Percentiles rank a stretch among this genome's conserved stretches.
These are phyloP conservation scores for Phytophthora tubulina DNA, from an alignment of 352 stramenopile genomes.

Conservation along the genomic window DNA sequence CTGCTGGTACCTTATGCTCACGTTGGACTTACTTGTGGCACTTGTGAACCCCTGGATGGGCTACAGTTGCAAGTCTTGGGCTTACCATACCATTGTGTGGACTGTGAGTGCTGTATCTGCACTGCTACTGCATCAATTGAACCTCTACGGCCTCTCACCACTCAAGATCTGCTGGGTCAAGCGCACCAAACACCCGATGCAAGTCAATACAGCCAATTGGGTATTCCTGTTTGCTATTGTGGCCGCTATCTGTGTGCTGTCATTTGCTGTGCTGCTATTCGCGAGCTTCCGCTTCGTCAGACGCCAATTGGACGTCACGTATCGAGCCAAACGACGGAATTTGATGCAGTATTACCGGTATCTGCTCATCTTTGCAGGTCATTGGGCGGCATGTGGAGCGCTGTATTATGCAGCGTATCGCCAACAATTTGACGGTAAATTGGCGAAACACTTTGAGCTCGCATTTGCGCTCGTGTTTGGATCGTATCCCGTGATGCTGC, in stretches of 20 bases:
- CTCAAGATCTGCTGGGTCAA: constrained; percentile 86
- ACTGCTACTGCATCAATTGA: constrained; percentile 68
- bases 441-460: constrained; percentile 68
- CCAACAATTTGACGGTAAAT: constrained; percentile 64
- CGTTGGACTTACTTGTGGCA: constrained; percentile 83
- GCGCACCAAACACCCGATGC: constrained; percentile 49
- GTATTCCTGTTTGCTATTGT: constrained; percentile 69
- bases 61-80: constrained; percentile 87
- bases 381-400: constrained; percentile 71
- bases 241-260: constrained; percentile 61
- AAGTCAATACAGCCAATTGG: constrained; percentile 75
- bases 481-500: constrained; percentile 74
- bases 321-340: constrained; percentile 83
- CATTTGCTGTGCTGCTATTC: constrained; percentile 79
- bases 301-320: constrained; percentile 87
- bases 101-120: constrained; percentile 68
- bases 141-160: constrained; percentile 69
- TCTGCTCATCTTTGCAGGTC: constrained; percentile 73
- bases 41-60: constrained; percentile 91
- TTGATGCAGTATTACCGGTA: constrained; percentile 91
- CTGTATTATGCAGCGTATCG: constrained; percentile 84
- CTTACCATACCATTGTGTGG: constrained; percentile 87
- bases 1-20: constrained; percentile 89
- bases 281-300: constrained; percentile 87
- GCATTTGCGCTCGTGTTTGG: constrained; percentile 77